Percentiles rank a stretch among this genome's conserved stretches.
Conservation (phyloP, 2,329 filamentous ascomycete species). For the Cladosporium cucumerinum region DNA sequence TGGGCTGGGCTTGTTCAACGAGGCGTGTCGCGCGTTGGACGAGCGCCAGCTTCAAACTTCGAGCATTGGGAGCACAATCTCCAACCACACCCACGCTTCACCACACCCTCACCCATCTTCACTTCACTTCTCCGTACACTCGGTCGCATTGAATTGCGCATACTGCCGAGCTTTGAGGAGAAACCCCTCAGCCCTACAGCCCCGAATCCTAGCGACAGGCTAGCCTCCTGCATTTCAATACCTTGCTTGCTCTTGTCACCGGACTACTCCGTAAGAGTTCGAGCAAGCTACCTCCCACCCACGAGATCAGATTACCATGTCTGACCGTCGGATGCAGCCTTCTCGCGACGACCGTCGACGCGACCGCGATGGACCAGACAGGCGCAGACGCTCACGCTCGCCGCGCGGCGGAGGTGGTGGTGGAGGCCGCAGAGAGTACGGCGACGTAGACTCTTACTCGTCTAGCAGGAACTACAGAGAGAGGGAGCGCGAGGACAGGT, state of each 20-base stretch:
- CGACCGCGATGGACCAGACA: conserved; percentile 49
- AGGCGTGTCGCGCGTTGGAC: neutral
- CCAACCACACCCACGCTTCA: neutral
- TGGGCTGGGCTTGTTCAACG: neutral
- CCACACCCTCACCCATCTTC: neutral
- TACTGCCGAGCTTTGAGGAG: neutral
- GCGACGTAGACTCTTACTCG: conserved; percentile 81
- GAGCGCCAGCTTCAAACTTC: neutral
- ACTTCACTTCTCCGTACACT: neutral
- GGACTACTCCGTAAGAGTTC: conserved; percentile 14
- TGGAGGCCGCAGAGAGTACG: conserved; percentile 68
- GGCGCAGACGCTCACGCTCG: conserved; percentile 75
- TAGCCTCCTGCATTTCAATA: neutral
- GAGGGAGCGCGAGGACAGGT: conserved; percentile 88
- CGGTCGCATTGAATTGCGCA: neutral
- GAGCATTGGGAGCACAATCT: neutral
- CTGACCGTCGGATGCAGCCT: conserved; percentile 40
- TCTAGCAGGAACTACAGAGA: conserved; percentile 90
- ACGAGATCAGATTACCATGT: conserved; percentile 29
- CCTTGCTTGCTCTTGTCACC: neutral
- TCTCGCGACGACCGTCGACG: conserved; percentile 43
- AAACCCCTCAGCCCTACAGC: neutral
- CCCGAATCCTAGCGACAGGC: neutral
- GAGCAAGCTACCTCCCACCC: neutral
- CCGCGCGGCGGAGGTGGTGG: conserved; percentile 64